phyloP scores from a whole-genome alignment of 2,329 filamentous ascomycete species.

The Pseudogymnoascus sp. region DNA sequence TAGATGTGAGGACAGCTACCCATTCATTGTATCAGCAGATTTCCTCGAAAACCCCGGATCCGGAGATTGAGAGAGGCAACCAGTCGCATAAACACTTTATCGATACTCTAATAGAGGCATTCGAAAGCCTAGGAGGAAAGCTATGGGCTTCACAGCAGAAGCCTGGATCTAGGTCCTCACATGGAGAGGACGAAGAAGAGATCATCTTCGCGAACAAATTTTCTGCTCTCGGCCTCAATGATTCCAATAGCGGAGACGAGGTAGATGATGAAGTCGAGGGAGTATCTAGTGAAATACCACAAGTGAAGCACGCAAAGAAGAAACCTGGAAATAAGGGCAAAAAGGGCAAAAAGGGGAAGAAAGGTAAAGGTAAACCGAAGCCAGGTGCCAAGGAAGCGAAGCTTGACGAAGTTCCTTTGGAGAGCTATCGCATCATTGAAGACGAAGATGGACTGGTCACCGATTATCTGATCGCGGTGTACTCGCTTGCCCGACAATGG shows the following conservation, averaged over 20 bases:
- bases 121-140: constrained; percentile 13
- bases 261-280: constrained; percentile 14
- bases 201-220: constrained; percentile 26
- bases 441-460: constrained; percentile 29
- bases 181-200: constrained; percentile 21
- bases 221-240: constrained; percentile 19
- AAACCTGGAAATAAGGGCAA: constrained; percentile 19
- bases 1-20: constrained; percentile 12
- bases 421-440: constrained; percentile 37
- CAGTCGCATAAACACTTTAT: constrained; percentile 15
- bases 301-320: constrained; percentile 14
- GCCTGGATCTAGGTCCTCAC: constrained; percentile 15
- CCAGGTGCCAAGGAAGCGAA: constrained; percentile 18
- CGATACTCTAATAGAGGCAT: constrained; percentile 14
- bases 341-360: constrained; percentile 26
- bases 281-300: constrained; percentile 14
- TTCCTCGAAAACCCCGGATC: constrained; percentile 11
- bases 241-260: constrained; percentile 16
- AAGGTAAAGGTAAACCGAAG: constrained; percentile 22
- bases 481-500: constrained; percentile 32
- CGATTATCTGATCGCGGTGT: constrained; percentile 37
- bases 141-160: constrained; percentile 21
- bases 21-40: constrained; percentile 13
- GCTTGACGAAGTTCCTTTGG: constrained; percentile 34
- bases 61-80: constrained; percentile 17